Evolutionary conservation across 2,329 filamentous ascomycete genomes (phyloP), one percentile per base, ranked within the genome.

Genomic region (Plenodomus biglobosus): DNA sequence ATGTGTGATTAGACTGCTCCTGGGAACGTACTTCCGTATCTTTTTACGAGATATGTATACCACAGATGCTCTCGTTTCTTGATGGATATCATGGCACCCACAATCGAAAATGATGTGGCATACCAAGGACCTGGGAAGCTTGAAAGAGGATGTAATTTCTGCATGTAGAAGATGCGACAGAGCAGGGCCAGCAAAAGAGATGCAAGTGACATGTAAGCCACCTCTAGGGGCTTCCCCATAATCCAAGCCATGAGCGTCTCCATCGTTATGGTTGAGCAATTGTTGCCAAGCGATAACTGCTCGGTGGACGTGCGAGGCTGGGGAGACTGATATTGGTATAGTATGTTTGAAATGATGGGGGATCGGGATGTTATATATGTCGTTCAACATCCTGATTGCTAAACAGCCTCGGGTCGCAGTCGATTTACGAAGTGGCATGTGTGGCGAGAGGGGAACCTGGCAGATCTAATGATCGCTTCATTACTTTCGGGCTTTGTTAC

Each of bases 91-190:
- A 67, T 39, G 3, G 65, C 66, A 1, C 56, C 43, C 19, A 60
- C 53, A 7, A 74, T 6, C 8, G 70, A 70, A 42, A 69, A 70
- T 1, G 70, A 68, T 10, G 68, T 65, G 32, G 62, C 59, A 38
- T 71, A 63, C 55, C 64, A 72, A n/a, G 76, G 75, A 13, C 76
- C 76, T 2, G 73, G 75, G 46, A 71, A 76, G 32, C 68, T 68
- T 8, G 69, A 57, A 0, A 78, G 61, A 6, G 75, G 75, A 41
- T 76, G 72, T 27, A 77, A 66, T 49, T 64, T 75, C 22, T 72
- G 66, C 52, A 62, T 65, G 55, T 75, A 73, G 37, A 74, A 42
- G 19, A 64, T 51, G 8, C 61, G 52, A n/a, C 40, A 48, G 4
- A 61, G 13, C 5, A 59, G 4, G 10, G 56, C 44, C 34, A 42